Conservation (phyloP, 768 basidiomycete species). For the Amanita thiersii region DNA sequence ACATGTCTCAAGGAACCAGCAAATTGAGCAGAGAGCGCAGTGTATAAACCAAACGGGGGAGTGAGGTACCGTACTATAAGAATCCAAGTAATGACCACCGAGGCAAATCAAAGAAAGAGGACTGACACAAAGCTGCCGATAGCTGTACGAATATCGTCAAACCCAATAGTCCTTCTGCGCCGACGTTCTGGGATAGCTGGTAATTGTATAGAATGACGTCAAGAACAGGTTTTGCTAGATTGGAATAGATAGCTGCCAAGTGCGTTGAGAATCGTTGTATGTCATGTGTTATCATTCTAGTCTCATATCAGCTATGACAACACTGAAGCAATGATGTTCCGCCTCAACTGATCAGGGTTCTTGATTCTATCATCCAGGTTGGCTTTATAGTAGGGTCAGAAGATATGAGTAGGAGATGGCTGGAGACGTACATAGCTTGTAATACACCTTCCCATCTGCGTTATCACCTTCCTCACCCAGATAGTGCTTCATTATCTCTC, state of each 20-base stretch:
- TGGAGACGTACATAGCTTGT: conserved; percentile 67
- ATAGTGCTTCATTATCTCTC: conserved; percentile 77
- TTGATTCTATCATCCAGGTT: conserved; percentile 95
- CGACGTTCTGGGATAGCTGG: conserved; percentile 88
- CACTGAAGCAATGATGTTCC: conserved; percentile 1
- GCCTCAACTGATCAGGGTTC: conserved; percentile 82
- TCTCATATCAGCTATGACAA: conserved; percentile 11
- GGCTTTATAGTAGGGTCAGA: conserved; percentile 33
- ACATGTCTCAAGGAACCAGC: conserved; percentile 86
- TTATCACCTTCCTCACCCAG: conserved; percentile 64
- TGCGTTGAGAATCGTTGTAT: conserved; percentile 88
- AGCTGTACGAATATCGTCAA: conserved; percentile 81
- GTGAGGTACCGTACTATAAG: conserved; percentile 86
- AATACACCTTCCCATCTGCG: conserved; percentile 78
- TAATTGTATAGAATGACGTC: conserved; percentile 96
- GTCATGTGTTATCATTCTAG: conserved; percentile 91
- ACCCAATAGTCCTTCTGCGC: conserved; percentile 83
- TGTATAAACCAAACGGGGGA: conserved; percentile 87
- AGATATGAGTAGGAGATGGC: background rate
- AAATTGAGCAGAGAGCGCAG: conserved; percentile 81
- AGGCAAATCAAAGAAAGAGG: background rate
- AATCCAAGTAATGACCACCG: conserved; percentile 3
- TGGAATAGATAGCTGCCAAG: conserved; percentile 89
- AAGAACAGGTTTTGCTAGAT: conserved; percentile 87
- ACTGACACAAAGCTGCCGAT: conserved; percentile 74